phyloP scores from a whole-genome alignment of 2,329 filamentous ascomycete species.

The Pseudogymnoascus destructans region DNA sequence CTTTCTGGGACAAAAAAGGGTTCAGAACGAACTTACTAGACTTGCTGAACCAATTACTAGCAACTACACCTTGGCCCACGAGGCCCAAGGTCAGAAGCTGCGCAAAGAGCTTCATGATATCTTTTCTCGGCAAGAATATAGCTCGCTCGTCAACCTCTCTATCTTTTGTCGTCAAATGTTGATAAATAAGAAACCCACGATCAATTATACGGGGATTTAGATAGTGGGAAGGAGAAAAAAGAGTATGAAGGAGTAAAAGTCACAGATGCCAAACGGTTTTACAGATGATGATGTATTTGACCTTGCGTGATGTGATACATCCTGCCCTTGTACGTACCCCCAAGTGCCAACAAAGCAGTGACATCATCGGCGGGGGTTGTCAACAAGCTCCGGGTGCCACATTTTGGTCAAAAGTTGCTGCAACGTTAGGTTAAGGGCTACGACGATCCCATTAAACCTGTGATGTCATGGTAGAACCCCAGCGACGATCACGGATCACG shows the following conservation, averaged over 20 bases:
- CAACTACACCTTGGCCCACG: slow-evolving; percentile 54
- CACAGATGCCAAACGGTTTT: background rate
- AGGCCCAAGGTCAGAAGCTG: slow-evolving; percentile 59
- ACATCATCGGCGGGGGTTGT: slow-evolving; percentile 6
- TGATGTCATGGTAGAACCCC: background rate
- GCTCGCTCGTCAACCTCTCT: background rate
- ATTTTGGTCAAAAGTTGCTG: background rate
- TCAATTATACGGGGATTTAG: background rate
- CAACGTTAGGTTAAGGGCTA: background rate
- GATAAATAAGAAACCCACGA: background rate
- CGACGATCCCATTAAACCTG: background rate
- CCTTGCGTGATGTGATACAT: slow-evolving; percentile 2
- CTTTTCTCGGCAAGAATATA: slow-evolving; percentile 9
- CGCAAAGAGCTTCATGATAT: slow-evolving; percentile 63
- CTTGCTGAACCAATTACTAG: slow-evolving; percentile 77
- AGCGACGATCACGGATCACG: background rate
- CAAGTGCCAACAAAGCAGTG: background rate
- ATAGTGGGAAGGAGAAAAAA: background rate
- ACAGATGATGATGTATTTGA: slow-evolving; percentile 7
- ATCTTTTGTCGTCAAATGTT: background rate
- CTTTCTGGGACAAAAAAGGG: background rate
- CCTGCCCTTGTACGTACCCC: background rate
- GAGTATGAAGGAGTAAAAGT: slow-evolving; percentile 5
- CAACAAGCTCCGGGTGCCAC: slow-evolving; percentile 1
- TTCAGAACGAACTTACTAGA: slow-evolving; percentile 49